Evolutionary conservation across 2,329 filamentous ascomycete species (phyloP).

Genomic region (Herpotrichia juniperi): DNA sequence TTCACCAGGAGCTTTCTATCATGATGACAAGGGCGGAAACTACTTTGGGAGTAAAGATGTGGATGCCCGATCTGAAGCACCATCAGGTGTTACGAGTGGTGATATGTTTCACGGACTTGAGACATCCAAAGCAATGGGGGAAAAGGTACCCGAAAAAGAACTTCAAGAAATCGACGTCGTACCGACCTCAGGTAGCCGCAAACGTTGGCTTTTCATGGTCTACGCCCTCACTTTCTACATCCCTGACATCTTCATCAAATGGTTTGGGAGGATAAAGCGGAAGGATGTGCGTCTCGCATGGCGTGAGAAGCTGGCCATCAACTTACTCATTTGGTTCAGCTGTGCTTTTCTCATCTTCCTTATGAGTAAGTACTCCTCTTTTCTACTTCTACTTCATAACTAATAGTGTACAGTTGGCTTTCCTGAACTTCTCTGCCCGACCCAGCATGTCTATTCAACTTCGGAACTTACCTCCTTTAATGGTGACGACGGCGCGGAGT

Average conservation of each 20-base stretch:
- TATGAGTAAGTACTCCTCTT: conserved; percentile 57
- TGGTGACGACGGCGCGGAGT: conserved; percentile 68
- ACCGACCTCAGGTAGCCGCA: conserved; percentile 77
- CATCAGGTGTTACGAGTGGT: conserved; percentile 84
- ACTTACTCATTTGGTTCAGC: conserved; percentile 92
- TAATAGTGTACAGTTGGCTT: conserved; percentile 66
- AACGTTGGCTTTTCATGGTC: conserved; percentile 87
- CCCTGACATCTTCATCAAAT: conserved; percentile 81
- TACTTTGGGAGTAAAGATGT: conserved; percentile 83
- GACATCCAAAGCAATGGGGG: conserved; percentile 90
- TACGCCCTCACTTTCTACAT: conserved; percentile 85
- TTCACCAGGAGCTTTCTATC: conserved; percentile 66
- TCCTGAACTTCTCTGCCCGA: conserved; percentile 90
- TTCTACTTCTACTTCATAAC: conserved; percentile 3
- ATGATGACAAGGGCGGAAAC: conserved; percentile 76
- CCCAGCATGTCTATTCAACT: conserved; percentile 83
- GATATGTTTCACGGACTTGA: conserved; percentile 99
- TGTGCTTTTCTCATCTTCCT: conserved; percentile 84
- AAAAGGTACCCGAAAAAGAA: conserved; percentile 90
- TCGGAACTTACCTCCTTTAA: conserved; percentile 76
- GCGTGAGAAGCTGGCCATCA: conserved; percentile 98
- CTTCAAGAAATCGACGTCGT: conserved; percentile 90
- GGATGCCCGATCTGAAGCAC: conserved; percentile 89
- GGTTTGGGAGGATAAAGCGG: conserved; percentile 82
- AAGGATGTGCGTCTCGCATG: conserved; percentile 93